A percentile compares a stretch with the other conserved stretches of the same genome.
Conservation (phyloP, 2,329 filamentous ascomycete species). For the Venturia asperata region DNA sequence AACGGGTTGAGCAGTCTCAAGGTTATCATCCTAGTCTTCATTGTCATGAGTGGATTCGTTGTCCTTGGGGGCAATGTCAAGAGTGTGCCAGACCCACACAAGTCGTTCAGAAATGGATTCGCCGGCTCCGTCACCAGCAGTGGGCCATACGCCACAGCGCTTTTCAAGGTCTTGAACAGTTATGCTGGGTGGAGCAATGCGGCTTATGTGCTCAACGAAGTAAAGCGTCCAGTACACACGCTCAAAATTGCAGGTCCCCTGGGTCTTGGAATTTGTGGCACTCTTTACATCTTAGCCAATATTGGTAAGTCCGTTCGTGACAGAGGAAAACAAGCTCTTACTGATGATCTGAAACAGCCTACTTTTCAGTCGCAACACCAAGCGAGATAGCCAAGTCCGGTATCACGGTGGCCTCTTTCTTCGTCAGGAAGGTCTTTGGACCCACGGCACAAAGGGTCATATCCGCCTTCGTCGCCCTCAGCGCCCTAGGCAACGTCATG, state of each 20-base stretch:
- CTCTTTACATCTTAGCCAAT: slow-evolving; percentile 57
- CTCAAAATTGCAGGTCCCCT: slow-evolving; percentile 51
- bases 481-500: slow-evolving; percentile 56
- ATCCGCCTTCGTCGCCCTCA: slow-evolving; percentile 51
- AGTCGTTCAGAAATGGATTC: slow-evolving; percentile 49
- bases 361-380: slow-evolving; percentile 57
- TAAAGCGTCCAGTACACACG: slow-evolving; percentile 49
- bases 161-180: slow-evolving; percentile 57
- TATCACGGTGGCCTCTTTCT: slow-evolving; percentile 53
- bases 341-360: slow-evolving; percentile 32
- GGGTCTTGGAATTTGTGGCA: slow-evolving; percentile 51
- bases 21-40: slow-evolving; percentile 54
- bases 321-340: not conserved
- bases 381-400: slow-evolving; percentile 51
- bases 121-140: slow-evolving; percentile 34
- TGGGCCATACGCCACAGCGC: slow-evolving; percentile 28
- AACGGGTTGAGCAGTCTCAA: slow-evolving; percentile 55
- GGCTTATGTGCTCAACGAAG: slow-evolving; percentile 54
- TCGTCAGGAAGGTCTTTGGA: slow-evolving; percentile 57
- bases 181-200: slow-evolving; percentile 60
- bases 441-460: slow-evolving; percentile 41
- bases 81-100: slow-evolving; percentile 44
- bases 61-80: slow-evolving; percentile 51
- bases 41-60: slow-evolving; percentile 47
- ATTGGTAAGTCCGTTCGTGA: slow-evolving; percentile 34